Conservation (phyloP, 2,329 filamentous ascomycete species). For the Fusarium pseudocircinatum region DNA sequence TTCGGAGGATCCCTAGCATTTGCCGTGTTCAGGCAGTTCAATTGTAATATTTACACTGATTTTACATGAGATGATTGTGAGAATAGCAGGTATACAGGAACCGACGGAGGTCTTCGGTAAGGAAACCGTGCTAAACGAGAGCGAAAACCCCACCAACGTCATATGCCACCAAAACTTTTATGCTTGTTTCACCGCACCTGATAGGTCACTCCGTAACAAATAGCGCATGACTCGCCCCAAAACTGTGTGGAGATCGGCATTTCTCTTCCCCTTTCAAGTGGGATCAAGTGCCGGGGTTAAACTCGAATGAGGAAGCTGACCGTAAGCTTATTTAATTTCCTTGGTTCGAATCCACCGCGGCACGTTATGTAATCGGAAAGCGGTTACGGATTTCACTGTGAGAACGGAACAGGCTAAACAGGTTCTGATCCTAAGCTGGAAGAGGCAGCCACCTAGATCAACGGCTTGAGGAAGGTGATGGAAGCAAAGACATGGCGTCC, state of each 20-base stretch:
- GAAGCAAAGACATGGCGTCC: neutral
- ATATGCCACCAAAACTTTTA: neutral
- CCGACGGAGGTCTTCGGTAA: neutral
- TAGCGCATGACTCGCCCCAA: neutral
- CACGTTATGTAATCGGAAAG: neutral
- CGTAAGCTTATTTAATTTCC: neutral
- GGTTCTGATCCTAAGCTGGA: neutral
- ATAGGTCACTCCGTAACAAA: neutral
- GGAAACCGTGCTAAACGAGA: neutral
- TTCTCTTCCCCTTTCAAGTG: neutral
- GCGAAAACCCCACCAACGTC: neutral
- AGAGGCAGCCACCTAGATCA: neutral
- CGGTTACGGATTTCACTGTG: neutral
- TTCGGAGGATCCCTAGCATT: neutral
- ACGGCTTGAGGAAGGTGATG: neutral
- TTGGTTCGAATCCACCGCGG: neutral
- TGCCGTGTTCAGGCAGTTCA: too few species aligned
- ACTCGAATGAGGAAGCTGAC: neutral
- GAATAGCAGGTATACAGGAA: neutral
- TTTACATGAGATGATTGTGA: neutral
- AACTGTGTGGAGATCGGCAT: neutral
- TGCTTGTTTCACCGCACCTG: neutral
- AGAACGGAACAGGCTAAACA: neutral
- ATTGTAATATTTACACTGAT: accelerated
- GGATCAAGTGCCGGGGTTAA: neutral